Base-by-base conservation (phyloP, 139 green algal species). In the Micractinium sp. region DNA sequence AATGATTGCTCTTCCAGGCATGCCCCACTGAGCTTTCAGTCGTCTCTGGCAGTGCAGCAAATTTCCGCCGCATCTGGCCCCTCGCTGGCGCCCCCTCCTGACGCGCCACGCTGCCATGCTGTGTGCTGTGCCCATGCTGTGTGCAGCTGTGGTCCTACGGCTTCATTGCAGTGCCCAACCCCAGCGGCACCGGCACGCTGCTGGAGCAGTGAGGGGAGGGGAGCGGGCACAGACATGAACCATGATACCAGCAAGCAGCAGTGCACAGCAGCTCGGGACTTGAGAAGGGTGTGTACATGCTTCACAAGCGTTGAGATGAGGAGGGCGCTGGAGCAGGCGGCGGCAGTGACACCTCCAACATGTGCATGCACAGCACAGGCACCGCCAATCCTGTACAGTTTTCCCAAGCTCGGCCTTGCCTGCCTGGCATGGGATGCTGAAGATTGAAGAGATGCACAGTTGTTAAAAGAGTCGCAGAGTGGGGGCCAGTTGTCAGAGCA, bases 81-180 rank as follows among this genome's bases (percentile, higher is more conserved):
- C 47, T 56, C 5, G 47, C 5, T 56, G 5, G 47, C 9, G 47
- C 9, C 9, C 47, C 47, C 15, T 76, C 47, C 15, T 76, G 69
- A 35, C 3, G 23, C 36, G 27, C 27, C 25, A 35, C 22, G 36
- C 16, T 76, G 69, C 69, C 69, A 19, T 2, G 22, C 69, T 76
- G 69, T 29, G 29, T 78, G 73, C 73, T 56, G n/a, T 78, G 31
- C 29, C 31, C n/a, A n/a, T 25, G 31, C 73, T 78, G 73, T 35
- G 31, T 78, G 71, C 71, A 80, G 74, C 74, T 80, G 33, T 80
- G 74, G 74, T 41, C n/a, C n/a, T 38, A 80, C 18, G 74, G n/a
- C 74, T 47, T 80, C 74, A 41, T 80, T 9, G 74, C 74, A 3
- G 74, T 47, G 16, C n/a, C 74, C 15, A 38, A 22, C 33, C 74